phyloP scores from a whole-genome alignment of 345 rosid genomes.

The Eucalyptus caleyi region DNA sequence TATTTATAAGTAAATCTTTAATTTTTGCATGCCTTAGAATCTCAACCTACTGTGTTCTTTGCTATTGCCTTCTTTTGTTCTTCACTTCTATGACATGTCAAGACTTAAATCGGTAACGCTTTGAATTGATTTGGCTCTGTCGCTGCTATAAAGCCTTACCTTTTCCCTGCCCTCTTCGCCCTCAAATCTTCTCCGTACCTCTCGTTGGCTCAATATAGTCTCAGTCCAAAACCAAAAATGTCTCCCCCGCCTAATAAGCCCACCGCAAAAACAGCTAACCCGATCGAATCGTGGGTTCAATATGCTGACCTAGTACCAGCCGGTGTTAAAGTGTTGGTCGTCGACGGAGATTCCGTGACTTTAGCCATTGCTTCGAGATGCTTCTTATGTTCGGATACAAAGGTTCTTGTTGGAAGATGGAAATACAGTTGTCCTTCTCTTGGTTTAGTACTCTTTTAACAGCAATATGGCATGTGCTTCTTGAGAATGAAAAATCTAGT shows the following conservation, averaged over 20 bases:
- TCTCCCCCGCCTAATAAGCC: neutral
- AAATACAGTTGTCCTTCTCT: neutral
- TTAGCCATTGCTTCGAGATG: constrained; percentile 19
- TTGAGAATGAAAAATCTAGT: neutral
- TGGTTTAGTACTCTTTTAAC: neutral
- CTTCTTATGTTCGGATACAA: constrained; percentile 18
- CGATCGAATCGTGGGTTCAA: neutral
- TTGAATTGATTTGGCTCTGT: neutral
- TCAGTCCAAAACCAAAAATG: neutral
- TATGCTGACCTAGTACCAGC: neutral
- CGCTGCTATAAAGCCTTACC: neutral
- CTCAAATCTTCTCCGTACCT: neutral
- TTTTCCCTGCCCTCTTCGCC: neutral
- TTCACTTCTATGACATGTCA: neutral
- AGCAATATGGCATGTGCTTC: neutral
- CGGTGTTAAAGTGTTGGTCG: neutral
- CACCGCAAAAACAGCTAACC: neutral
- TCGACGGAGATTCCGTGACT: constrained; percentile 20
- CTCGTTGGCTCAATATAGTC: neutral
- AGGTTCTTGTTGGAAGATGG: constrained; percentile 9
- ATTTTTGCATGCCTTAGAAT: neutral
- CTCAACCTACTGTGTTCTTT: neutral
- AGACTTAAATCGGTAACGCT: neutral
- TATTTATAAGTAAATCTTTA: neutral
- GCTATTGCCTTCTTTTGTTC: neutral